Percentiles rank a stretch among this genome's conserved stretches.
phyloP scores from a whole-genome alignment of 2,329 filamentous ascomycete genomes.

The Hypoxylon sp. region DNA sequence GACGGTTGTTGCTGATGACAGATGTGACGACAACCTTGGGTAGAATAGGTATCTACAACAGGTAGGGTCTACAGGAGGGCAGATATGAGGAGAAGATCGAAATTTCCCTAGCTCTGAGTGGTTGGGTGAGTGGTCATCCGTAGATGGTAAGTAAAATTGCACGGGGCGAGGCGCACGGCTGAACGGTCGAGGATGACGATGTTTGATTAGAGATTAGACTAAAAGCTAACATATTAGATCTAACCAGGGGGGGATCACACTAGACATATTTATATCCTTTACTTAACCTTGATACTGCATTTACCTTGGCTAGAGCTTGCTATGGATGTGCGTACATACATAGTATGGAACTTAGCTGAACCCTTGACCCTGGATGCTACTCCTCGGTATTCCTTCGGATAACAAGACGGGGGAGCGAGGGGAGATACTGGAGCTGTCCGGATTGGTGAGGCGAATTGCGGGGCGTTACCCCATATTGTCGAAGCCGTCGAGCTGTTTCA shows the following conservation, averaged over 20 bases:
- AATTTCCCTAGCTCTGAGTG: neutral
- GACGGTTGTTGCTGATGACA: neutral
- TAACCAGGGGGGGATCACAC: neutral
- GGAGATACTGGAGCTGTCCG: no score
- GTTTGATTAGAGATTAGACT: neutral
- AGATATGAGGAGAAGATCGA: no score
- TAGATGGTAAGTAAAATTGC: neutral
- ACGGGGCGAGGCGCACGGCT: no score
- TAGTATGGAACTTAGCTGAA: neutral
- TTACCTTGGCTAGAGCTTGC: no score
- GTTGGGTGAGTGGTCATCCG: neutral
- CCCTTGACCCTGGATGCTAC: neutral
- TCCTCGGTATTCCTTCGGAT: neutral
- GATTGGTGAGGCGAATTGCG: constrained; percentile 10
- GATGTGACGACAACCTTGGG: neutral
- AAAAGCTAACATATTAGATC: neutral
- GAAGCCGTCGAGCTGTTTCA: no score
- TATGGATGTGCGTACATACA: no score
- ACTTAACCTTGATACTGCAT: no score
- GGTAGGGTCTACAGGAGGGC: no score
- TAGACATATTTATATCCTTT: neutral
- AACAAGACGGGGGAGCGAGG: neutral
- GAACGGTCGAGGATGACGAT: neutral
- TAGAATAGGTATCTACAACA: neutral
- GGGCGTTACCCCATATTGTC: constrained; percentile 1